Base-by-base conservation (phyloP, 805 yeast genomes). In the Ogataea henricii region DNA sequence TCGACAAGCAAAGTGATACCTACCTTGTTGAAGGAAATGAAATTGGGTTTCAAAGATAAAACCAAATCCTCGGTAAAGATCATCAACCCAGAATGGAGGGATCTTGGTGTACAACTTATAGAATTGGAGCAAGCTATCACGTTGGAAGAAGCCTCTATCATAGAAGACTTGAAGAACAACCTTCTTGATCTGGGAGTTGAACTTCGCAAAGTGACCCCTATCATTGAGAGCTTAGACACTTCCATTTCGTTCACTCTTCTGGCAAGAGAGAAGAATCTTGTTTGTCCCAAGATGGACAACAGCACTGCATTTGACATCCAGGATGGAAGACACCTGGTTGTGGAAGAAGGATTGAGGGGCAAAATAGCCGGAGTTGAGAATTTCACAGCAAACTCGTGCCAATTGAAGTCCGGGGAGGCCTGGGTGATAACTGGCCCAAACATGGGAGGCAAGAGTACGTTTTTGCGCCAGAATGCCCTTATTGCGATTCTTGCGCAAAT, bases 391-490 rank as follows among this genome's bases (percentile, higher is more conserved):
- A 74, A 79, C 48, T 70, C 73, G 46, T 77, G 81, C 40, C 6
- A 40, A 3, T 30, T 69, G 1, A 53, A 65, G 36, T 52, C 65
- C 0, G 55, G 61, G 5, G 53, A 66, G 4, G 59, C 78, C 2
- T 77, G 87, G 72, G 73, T 89, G 14, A 79, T 89, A n/a, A 85
- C 96, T 0, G 96, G 96, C 0, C 96, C 96, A 0, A 89, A 89
- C 60, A 86, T 86, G 92, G 92, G 92, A 6, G 94, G 94, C 6
- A 87, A 87, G 60, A 84, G 90, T 5, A 84, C 90, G 1, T 85
- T 81, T 59, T 74, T 87, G 36, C 75, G 89, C 51, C 91, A 86
- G 47, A 81, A 85, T 56, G 94, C 91, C 0, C 62, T 86, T 4
- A 76, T 85, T 37, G 81, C 78, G 2, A 81, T 87, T 21, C 67